Evolutionary conservation across 495 filamentous ascomycete genomes (phyloP).

Genomic region (Lindgomyces ingoldianus): DNA sequence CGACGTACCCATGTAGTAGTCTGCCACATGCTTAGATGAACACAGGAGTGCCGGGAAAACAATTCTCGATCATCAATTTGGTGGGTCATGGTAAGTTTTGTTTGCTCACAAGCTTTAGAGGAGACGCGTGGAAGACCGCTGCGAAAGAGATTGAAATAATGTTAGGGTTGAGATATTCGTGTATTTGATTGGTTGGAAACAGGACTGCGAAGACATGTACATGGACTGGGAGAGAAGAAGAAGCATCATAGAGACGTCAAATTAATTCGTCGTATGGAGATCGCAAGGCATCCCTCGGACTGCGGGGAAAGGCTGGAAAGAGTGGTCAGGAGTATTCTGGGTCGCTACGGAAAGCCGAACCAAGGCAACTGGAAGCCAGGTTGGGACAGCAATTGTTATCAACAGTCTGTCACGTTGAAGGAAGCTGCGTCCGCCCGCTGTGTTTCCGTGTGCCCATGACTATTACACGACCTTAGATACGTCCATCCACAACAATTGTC

Average conservation of each 20-base stretch:
- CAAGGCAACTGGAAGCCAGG: too few species aligned
- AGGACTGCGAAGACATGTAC: constrained; percentile 57
- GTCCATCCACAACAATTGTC: too few species aligned
- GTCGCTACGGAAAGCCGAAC: not conserved
- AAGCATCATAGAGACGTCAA: constrained; percentile 47
- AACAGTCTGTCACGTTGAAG: too few species aligned
- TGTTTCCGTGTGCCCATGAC: too few species aligned
- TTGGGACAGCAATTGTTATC: not conserved
- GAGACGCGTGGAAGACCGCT: constrained; percentile 52
- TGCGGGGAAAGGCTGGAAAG: not conserved
- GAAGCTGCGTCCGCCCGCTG: too few species aligned
- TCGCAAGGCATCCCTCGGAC: not conserved
- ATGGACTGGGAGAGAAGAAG: constrained; percentile 52
- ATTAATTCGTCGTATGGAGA: not conserved
- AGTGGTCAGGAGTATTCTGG: not conserved
- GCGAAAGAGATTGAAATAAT: constrained; percentile 38
- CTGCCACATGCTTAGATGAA: constrained; percentile 59
- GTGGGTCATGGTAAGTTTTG: constrained; percentile 54
- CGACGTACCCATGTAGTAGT: constrained; percentile 55
- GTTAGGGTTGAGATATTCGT: constrained; percentile 48
- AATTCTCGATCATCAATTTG: constrained; percentile 54
- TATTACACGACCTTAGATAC: too few species aligned
- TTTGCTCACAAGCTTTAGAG: constrained; percentile 53
- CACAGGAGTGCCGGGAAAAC: constrained; percentile 45
- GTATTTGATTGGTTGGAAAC: constrained; percentile 52